Percentiles rank a stretch among this genome's conserved stretches.
Evolutionary conservation across 768 basidiomycete genomes (phyloP).

Genomic region (Termitomyces sp.): DNA sequence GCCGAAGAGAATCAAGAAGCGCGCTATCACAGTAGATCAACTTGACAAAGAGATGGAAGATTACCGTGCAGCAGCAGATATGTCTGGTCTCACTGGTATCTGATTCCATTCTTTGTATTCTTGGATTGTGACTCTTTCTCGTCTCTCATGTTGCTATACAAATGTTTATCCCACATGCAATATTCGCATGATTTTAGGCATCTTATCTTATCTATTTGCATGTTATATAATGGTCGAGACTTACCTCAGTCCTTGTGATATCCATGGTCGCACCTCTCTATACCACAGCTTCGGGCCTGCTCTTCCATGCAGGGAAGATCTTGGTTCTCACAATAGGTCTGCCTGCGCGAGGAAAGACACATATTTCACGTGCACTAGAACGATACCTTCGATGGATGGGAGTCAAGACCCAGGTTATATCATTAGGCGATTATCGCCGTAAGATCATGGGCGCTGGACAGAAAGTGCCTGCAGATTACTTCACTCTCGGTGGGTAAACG

Average conservation of each 20-base stretch:
- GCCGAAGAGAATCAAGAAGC: slow-evolving; percentile 66
- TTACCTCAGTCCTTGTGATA: not conserved
- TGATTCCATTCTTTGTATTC: not conserved
- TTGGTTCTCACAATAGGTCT: slow-evolving; percentile 89
- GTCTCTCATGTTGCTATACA: not conserved
- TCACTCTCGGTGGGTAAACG: slow-evolving; percentile 57
- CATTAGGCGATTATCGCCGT: slow-evolving; percentile 90
- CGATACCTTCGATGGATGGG: slow-evolving; percentile 99
- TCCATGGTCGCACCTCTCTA: slow-evolving; percentile 92
- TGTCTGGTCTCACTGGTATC: slow-evolving; percentile 6
- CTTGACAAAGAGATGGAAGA: slow-evolving; percentile 81
- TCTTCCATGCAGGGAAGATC: slow-evolving; percentile 94
- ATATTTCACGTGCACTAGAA: slow-evolving; percentile 91
- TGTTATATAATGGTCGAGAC: not conserved
- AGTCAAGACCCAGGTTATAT: slow-evolving; percentile 92
- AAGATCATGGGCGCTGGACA: slow-evolving; percentile 86
- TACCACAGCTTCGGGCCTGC: slow-evolving; percentile 81
- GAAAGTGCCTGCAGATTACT: slow-evolving; percentile 89
- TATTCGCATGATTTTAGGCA: not conserved
- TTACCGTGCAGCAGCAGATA: slow-evolving; percentile 47
- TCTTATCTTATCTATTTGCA: slow-evolving; percentile 5
- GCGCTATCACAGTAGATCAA: slow-evolving; percentile 41
- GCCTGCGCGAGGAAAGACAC: slow-evolving; percentile 93
- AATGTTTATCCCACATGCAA: not conserved
- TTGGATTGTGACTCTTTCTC: not conserved